Evolutionary conservation across 2,329 filamentous ascomycete genomes (phyloP).

Genomic region (Colletotrichum truncatum): DNA sequence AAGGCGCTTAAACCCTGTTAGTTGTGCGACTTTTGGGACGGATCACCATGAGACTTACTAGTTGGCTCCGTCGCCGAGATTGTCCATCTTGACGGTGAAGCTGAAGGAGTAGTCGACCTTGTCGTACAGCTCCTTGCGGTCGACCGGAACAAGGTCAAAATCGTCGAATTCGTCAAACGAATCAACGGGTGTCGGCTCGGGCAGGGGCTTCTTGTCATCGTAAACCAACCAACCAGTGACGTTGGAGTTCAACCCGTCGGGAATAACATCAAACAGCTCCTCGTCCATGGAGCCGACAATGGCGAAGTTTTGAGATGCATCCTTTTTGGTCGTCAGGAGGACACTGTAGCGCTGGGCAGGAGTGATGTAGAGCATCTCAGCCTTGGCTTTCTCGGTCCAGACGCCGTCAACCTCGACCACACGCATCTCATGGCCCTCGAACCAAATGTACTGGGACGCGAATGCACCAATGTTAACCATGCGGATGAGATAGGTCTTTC

Average conservation of each 20-base stretch:
- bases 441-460: conserved; percentile 56
- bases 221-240: conserved; percentile 47
- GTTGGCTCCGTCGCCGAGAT: conserved; percentile 70
- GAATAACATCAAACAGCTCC: conserved; percentile 51
- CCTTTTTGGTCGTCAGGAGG: conserved; percentile 56
- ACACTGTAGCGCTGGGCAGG: conserved; percentile 60
- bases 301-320: conserved; percentile 55
- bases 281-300: conserved; percentile 56
- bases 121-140: conserved; percentile 57
- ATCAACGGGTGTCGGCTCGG: conserved; percentile 46
- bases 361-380: conserved; percentile 55
- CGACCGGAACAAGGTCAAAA: conserved; percentile 59
- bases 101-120: conserved; percentile 60
- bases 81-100: conserved; percentile 66
- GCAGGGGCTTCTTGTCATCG: conserved; percentile 36
- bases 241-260: conserved; percentile 59
- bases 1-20: conserved; percentile 49
- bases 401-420: conserved; percentile 62
- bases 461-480: conserved; percentile 64
- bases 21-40: background rate
- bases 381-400: conserved; percentile 54
- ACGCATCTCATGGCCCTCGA: conserved; percentile 54
- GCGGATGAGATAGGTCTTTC: conserved; percentile 62
- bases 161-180: no score
- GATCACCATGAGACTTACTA: conserved; percentile 48